Evolutionary conservation across 2,329 filamentous ascomycete genomes (phyloP), one percentile per base, ranked within the genome.

Genomic region (Exophiala alcalophila): DNA sequence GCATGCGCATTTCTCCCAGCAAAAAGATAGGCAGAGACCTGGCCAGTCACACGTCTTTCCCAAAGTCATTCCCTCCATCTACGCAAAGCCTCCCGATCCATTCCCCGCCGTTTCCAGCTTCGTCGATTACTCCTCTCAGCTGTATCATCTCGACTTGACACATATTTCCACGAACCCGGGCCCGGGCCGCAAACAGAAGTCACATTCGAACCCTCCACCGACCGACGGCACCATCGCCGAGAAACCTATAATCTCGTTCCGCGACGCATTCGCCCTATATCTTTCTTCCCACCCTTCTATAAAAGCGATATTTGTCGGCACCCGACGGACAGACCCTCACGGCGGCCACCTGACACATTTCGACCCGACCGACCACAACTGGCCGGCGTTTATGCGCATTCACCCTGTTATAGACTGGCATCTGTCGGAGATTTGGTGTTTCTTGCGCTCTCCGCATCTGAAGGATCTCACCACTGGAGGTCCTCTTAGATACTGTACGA

Each of bases 361-460:
- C 61, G 86, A 94, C 61, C 77, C 76, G 36, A 98, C 92, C 4
- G 92, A 97, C 65, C 72, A 77, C 24, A 89, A 84, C 2, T 98
- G 92, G 92, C 92, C 92, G 24, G 70, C 74, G 29, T 95, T 97
- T 59, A 90, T 97, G 82, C 80, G 92, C 45, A 76, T 97, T 47
- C 89, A 98, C 65, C 91, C 92, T 0, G 86, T 98, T 7, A 90
- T 98, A 60, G 92, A 98, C 66, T 98, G 92, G 92, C 87, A 92
- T 63, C 95, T 96, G 65, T 78, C 80, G 8, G 91, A 97, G 64
- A 91, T 97, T 40, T 97, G 92, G 92, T 80, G 82, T 12, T 89
- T 94, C 60, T 72, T 86, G 74, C 60, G 58, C 34, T 37, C 31
- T 84, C 52, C 52, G 20, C 81, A 85, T 58, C 69, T 97, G 20